Conservation (phyloP, 2,329 filamentous ascomycete genomes). For the Drechslerella dactyloides region DNA sequence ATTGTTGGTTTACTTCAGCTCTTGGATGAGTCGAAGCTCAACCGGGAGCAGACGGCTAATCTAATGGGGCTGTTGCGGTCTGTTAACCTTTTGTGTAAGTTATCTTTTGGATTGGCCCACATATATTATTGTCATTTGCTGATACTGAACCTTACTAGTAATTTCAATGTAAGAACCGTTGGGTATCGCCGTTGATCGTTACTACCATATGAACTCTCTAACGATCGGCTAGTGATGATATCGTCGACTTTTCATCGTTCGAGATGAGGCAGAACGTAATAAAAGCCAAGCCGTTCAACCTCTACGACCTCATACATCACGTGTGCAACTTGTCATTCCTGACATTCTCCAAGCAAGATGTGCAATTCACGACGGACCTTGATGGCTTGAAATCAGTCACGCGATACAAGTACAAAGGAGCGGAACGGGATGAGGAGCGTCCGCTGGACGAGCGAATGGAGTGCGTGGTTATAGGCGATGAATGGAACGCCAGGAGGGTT, state of each 20-base stretch:
- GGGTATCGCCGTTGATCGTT: conserved; percentile 1
- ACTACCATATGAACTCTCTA: background rate
- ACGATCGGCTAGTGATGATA: conserved; percentile 50
- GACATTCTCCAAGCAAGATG: conserved; percentile 46
- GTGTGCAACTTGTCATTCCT: conserved; percentile 47
- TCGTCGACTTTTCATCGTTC: conserved; percentile 54
- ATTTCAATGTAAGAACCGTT: conserved; percentile 27
- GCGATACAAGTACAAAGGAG: conserved; percentile 35
- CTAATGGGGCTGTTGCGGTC: conserved; percentile 50
- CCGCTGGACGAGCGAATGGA: conserved; percentile 51
- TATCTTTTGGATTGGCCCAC: background rate
- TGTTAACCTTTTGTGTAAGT: conserved; percentile 51
- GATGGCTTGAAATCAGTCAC: conserved; percentile 39
- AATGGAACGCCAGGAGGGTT: conserved; percentile 52
- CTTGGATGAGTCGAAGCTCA: conserved; percentile 50
- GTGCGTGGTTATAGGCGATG: conserved; percentile 52
- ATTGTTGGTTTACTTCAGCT: conserved; percentile 53
- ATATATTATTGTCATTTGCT: conserved; percentile 9
- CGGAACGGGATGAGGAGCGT: conserved; percentile 32
- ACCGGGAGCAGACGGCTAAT: conserved; percentile 51
- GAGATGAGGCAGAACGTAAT: conserved; percentile 49
- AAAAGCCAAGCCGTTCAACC: conserved; percentile 51
- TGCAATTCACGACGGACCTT: conserved; percentile 45
- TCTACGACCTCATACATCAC: conserved; percentile 53
- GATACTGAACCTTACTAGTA: conserved; percentile 49